Conservation (phyloP, 2,329 filamentous ascomycete genomes). For the Penicillium aurantiogriseum region DNA sequence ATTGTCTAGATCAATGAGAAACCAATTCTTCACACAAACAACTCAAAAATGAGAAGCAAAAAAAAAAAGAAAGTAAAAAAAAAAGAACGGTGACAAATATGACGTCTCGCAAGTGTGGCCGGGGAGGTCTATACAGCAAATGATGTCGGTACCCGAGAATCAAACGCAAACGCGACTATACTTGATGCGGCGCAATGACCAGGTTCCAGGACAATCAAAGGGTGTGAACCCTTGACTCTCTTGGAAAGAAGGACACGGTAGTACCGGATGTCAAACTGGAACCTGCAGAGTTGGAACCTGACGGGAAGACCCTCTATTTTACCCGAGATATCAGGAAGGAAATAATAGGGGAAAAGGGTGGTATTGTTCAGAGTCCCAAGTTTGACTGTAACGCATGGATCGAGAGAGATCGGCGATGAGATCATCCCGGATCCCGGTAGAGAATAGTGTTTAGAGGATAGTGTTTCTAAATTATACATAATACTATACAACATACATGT, state of each 20-base stretch:
- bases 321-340: conserved; percentile 1
- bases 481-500: too few relatives aligned
- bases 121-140: neutral
- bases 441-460: too few relatives aligned
- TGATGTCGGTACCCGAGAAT: conserved; percentile 16
- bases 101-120: conserved; percentile 6
- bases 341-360: neutral
- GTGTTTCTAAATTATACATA: too few relatives aligned
- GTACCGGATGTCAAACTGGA: conserved; percentile 8
- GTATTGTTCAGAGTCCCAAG: neutral
- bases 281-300: neutral
- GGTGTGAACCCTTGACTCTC: neutral
- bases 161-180: conserved; percentile 11
- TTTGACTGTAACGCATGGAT: neutral
- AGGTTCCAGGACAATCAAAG: conserved; percentile 10
- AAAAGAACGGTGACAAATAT: conserved; percentile 8
- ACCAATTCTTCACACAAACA: conserved; percentile 6
- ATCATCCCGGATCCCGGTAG: neutral
- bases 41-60: conserved; percentile 3
- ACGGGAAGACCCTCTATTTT: neutral
- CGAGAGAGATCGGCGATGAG: neutral
- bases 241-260: conserved; percentile 13
- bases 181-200: conserved; percentile 16
- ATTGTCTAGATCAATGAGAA: conserved; percentile 16
- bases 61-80: neutral